Conservation (phyloP, 305 asterid species). For the Coffea humblotiana region DNA sequence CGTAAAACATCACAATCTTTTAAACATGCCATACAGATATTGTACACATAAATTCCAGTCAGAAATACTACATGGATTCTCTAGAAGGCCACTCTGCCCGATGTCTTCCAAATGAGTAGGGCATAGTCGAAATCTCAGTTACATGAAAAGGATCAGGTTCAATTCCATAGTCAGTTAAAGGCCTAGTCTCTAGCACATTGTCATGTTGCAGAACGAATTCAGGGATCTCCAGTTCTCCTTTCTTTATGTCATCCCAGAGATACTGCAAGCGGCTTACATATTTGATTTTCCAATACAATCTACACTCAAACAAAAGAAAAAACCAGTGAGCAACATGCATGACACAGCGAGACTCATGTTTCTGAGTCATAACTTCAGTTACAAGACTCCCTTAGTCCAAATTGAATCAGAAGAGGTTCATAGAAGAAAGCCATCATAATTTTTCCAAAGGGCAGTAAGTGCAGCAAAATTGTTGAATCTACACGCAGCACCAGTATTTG, state of each 20-base stretch:
- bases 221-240: conserved; percentile 76
- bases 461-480: not conserved
- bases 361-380: not conserved
- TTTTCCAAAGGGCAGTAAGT: not conserved
- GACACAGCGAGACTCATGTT: not conserved
- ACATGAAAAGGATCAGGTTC: conserved; percentile 81
- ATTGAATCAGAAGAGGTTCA: not conserved
- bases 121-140: conserved; percentile 54
- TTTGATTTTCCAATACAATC: conserved; percentile 91
- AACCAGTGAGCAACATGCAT: conserved; percentile 1
- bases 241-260: conserved; percentile 89
- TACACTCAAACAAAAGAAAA: conserved; percentile 22
- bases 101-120: conserved; percentile 57
- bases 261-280: conserved; percentile 86
- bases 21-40: too few relatives aligned
- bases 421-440: not conserved
- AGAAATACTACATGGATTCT: conserved; percentile 45
- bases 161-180: conserved; percentile 89
- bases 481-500: not conserved
- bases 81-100: conserved; percentile 64
- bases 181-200: conserved; percentile 76
- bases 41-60: not conserved
- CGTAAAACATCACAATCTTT: not conserved
- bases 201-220: conserved; percentile 83
- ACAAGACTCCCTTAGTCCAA: not conserved